Conservation (phyloP, 2,329 filamentous ascomycete species). For the Neoscytalidium dimidiatum region DNA sequence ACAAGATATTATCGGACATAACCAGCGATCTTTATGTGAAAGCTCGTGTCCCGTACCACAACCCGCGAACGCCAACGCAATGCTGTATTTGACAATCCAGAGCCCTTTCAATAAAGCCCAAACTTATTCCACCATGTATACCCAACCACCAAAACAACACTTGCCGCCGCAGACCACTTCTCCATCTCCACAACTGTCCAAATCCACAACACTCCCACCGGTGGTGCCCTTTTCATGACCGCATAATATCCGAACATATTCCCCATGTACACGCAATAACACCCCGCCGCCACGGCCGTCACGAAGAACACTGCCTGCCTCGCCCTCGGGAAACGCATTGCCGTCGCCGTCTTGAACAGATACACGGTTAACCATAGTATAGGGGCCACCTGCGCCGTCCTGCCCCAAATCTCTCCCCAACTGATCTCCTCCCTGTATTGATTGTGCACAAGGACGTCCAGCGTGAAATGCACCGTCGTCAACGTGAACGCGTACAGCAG, state of each 20-base stretch:
- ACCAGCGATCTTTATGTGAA: background rate
- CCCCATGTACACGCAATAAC: constrained; percentile 78
- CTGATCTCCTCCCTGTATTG: constrained; percentile 71
- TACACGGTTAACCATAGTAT: constrained; percentile 49
- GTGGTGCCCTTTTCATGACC: constrained; percentile 89
- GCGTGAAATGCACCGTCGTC: constrained; percentile 72
- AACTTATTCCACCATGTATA: constrained; percentile 61
- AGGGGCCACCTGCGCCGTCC: constrained; percentile 51
- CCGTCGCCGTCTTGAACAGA: constrained; percentile 43
- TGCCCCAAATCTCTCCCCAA: constrained; percentile 57
- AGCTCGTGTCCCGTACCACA: too few relatives aligned
- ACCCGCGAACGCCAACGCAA: background rate
- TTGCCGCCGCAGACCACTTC: constrained; percentile 64
- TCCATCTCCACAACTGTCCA: constrained; percentile 90
- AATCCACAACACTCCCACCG: constrained; percentile 86
- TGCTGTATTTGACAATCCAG: background rate
- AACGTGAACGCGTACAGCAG: constrained; percentile 59
- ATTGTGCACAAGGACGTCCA: constrained; percentile 77
- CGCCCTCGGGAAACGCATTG: constrained; percentile 45
- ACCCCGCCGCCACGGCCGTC: constrained; percentile 64
- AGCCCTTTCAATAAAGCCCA: constrained; percentile 40
- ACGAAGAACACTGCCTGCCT: constrained; percentile 62
- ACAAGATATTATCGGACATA: background rate
- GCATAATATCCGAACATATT: constrained; percentile 81
- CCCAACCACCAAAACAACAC: constrained; percentile 50